Conservation (phyloP, 2,329 filamentous ascomycete genomes). For the Fusarium austroafricanum region DNA sequence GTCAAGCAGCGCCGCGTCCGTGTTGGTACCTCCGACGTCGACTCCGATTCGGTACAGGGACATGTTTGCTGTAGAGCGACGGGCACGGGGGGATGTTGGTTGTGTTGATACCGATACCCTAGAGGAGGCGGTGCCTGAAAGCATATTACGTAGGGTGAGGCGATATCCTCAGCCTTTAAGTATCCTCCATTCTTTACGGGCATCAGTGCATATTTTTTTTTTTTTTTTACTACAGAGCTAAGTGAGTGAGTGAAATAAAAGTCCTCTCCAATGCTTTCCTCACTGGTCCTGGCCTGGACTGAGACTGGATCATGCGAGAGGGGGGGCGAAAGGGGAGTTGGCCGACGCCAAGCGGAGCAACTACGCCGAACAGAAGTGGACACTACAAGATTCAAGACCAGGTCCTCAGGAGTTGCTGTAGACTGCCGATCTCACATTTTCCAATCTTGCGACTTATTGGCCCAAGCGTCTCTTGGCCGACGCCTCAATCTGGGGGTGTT, state of each 20-base stretch:
- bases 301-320: constrained; percentile 1
- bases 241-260: background rate
- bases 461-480: constrained; percentile 6
- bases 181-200: background rate
- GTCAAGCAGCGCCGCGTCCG: constrained; percentile 60
- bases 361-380: constrained; percentile 6
- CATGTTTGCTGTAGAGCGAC: constrained; percentile 41
- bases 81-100: background rate
- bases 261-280: constrained; percentile 21
- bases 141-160: constrained; percentile 1
- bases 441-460: background rate
- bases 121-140: constrained; percentile 1
- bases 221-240: background rate
- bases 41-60: constrained; percentile 58
- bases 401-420: too few relatives aligned
- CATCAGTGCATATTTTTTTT: background rate
- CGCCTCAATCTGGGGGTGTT: background rate
- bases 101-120: background rate
- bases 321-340: constrained; percentile 13
- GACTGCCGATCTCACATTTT: constrained; percentile 11
- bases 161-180: constrained; percentile 6
- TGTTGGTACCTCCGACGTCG: constrained; percentile 56
- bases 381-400: background rate
- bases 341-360: constrained; percentile 29
- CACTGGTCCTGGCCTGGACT: constrained; percentile 3